A percentile compares a stretch with the other conserved stretches of the same genome.
These are phyloP conservation scores for Lithohypha guttulata DNA, from an alignment of 2,329 filamentous ascomycete genomes.

Conservation along the genomic window DNA sequence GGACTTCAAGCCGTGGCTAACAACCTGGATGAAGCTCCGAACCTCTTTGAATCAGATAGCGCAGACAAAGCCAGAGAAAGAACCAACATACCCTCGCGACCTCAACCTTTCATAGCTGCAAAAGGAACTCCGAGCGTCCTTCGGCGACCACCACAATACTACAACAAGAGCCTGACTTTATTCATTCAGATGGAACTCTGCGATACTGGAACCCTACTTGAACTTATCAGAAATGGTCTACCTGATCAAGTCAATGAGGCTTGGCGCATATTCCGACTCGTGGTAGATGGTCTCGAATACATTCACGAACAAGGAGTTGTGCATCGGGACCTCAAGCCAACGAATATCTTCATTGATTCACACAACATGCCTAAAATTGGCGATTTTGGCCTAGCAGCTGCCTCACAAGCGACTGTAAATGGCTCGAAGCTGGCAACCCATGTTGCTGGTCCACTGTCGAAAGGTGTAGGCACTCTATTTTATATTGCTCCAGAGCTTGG, in stretches of 20 bases:
- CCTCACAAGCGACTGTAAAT: conserved; percentile 34
- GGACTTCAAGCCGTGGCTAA: background rate
- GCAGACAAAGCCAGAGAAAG: conserved; percentile 26
- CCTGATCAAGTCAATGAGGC: conserved; percentile 64
- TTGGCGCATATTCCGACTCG: conserved; percentile 85
- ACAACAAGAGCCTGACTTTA: conserved; percentile 44
- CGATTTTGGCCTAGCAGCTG: conserved; percentile 90
- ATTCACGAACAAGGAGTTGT: conserved; percentile 88
- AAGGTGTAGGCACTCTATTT: conserved; percentile 62
- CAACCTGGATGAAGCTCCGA: conserved; percentile 14
- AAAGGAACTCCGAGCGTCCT: conserved; percentile 24
- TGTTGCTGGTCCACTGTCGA: conserved; percentile 39
- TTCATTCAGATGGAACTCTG: conserved; percentile 99
- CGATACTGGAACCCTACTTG: conserved; percentile 80
- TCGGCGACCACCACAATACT: conserved; percentile 5
- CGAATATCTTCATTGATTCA: conserved; percentile 93
- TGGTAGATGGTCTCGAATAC: conserved; percentile 78
- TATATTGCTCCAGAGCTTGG: conserved; percentile 84
- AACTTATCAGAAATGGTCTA: conserved; percentile 65
- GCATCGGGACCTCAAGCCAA: conserved; percentile 90
- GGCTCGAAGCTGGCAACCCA: conserved; percentile 31
- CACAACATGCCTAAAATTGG: conserved; percentile 88
- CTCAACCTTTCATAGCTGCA: conserved; percentile 5
- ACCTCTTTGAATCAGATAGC: conserved; percentile 19
- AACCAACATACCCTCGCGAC: conserved; percentile 18